These are phyloP conservation scores for Kockovaella imperatae DNA, from an alignment of 768 basidiomycete species.

Conservation along the genomic window DNA sequence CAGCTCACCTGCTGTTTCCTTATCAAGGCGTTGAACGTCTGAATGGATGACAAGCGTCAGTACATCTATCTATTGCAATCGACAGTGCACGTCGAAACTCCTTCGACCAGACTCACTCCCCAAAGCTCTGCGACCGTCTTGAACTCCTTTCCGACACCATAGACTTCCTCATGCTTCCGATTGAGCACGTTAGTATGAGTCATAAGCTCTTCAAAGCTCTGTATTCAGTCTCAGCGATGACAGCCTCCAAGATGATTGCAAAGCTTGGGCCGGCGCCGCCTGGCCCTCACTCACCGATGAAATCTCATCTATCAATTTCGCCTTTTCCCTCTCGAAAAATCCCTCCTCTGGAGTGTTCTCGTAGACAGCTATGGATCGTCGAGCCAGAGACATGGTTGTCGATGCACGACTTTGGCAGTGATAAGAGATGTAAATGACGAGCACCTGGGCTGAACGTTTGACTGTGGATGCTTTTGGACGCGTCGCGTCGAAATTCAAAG, in stretches of 20 bases:
- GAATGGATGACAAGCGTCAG: conserved; percentile 1
- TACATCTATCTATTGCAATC: not conserved
- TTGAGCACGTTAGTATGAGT: conserved; percentile 78
- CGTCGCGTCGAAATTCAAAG: too few species aligned
- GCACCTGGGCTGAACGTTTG: too few species aligned
- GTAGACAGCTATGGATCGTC: not conserved
- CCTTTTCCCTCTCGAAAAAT: conserved; percentile 40
- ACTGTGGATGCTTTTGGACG: too few species aligned
- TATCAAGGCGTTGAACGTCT: conserved; percentile 41
- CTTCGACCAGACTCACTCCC: conserved; percentile 47
- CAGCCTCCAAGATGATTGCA: not conserved
- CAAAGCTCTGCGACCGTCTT: conserved; percentile 78
- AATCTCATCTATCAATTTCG: conserved; percentile 39
- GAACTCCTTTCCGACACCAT: conserved; percentile 87
- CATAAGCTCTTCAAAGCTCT: conserved; percentile 84
- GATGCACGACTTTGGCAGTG: too few species aligned
- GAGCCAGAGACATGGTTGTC: not conserved
- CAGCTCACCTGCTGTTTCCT: conserved; percentile 35
- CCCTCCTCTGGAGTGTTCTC: conserved; percentile 5
- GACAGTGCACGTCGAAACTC: not conserved
- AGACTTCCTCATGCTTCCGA: conserved; percentile 83
- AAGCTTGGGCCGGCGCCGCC: not conserved
- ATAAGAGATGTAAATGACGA: too few species aligned
- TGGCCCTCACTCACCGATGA: conserved; percentile 22
- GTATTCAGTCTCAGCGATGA: conserved; percentile 1